Conservation (phyloP, 2,329 filamentous ascomycete genomes). For the Colletotrichum agaves region DNA sequence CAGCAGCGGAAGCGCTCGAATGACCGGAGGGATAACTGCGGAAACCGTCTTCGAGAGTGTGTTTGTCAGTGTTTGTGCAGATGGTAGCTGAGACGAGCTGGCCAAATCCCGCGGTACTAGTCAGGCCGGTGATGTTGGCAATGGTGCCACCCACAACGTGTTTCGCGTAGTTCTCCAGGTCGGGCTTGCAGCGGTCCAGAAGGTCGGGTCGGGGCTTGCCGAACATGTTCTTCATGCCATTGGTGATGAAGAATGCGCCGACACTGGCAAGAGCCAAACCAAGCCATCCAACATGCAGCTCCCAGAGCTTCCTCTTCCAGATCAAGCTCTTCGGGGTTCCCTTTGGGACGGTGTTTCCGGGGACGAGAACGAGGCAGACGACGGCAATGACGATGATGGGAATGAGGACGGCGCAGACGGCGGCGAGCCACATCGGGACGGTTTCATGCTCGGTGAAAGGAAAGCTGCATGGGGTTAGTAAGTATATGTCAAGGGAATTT, state of each 20-base stretch:
- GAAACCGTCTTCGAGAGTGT: constrained; percentile 81
- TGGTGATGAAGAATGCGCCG: constrained; percentile 81
- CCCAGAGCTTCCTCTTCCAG: constrained; percentile 89
- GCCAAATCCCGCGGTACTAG: constrained; percentile 61
- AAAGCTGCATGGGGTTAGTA: constrained; percentile 59
- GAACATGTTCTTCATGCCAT: constrained; percentile 83
- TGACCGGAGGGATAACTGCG: constrained; percentile 74
- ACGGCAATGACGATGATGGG: constrained; percentile 77
- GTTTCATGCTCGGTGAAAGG: constrained; percentile 78
- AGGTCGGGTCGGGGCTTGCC: constrained; percentile 83
- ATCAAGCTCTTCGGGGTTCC: constrained; percentile 72
- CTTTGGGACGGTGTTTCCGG: constrained; percentile 73
- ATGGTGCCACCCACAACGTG: constrained; percentile 69
- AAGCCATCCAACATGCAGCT: constrained; percentile 86
- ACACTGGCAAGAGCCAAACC: constrained; percentile 80
- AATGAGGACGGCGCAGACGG: constrained; percentile 69
- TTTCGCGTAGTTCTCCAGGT: constrained; percentile 69
- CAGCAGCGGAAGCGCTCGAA: constrained; percentile 77
- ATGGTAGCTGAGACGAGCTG: constrained; percentile 78
- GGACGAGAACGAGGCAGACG: constrained; percentile 76
- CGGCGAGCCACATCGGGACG: constrained; percentile 73
- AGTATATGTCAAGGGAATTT: neutral
- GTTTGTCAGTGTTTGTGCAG: constrained; percentile 72
- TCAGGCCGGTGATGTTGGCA: constrained; percentile 26
- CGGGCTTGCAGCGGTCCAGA: constrained; percentile 81